Base-by-base conservation (phyloP, 805 yeast species). In the Saccharomycopsis fodiens region DNA sequence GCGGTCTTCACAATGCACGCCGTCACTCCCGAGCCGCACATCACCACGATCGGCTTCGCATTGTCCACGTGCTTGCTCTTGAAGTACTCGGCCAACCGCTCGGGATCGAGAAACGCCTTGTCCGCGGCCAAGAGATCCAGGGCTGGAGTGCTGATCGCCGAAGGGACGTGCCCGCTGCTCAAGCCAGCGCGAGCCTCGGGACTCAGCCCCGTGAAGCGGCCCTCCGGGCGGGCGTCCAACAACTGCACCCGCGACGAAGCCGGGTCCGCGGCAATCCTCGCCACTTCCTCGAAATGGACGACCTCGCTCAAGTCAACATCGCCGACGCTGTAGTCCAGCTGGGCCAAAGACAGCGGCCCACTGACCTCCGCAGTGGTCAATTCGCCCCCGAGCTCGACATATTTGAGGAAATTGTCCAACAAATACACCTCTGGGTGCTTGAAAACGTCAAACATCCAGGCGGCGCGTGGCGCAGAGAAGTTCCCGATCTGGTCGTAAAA, bases 1-100 rank as follows among this genome's bases (percentile, higher is more conserved):
- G 95, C 97, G 6, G 82, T 67, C 62, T 85, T 82, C 39, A 91
- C 72, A 35, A 93, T 79, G 52, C 91, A 86, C 1, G 97, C 97
- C 8, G 97, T 82, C 41, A 93, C 97, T 39, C 97, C 98, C 0
- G 97, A 82, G 23, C 97, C 98, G 60, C 98, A 93, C 85, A 85
- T 78, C 34, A 83, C 84, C 41, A 93, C 78, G 16, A 85, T 78
- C 10, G 86, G 89, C 56, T 82, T 81, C 15, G 68, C 62, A 8
- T 66, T 55, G 2, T 66, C 65, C 35, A 72, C 60, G 35, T 63
- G 65, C 6, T 68, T 57, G 13, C 35, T n/a, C 12, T 12, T 4
- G 53, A 88, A 73, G 8, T 78, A 60, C 13, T 63, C 57, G 4
- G 59, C 48, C 32, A 91, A 58, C 37, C 73, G 76, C 8, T 61